phyloP scores from a whole-genome alignment of 345 rosid genomes.

The Brassica juncea region DNA sequence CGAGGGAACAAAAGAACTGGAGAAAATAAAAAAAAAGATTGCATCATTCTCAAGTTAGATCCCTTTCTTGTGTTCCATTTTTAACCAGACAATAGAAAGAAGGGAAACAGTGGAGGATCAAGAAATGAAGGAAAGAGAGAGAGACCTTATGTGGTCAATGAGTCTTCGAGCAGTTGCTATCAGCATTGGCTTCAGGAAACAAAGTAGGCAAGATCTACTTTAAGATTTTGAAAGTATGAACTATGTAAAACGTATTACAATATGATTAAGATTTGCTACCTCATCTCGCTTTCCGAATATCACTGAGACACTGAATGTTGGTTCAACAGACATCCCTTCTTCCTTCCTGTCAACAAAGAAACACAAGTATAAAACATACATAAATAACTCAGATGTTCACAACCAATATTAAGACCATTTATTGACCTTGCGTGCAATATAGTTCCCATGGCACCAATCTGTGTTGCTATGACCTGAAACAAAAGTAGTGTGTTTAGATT shows the following conservation, averaged over 20 bases:
- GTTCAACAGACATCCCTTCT: constrained; percentile 72
- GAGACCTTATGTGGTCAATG: constrained; percentile 82
- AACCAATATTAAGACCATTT: not conserved
- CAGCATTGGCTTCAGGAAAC: constrained; percentile 59
- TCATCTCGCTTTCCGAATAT: constrained; percentile 91
- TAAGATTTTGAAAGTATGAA: not conserved
- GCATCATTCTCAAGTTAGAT: not conserved
- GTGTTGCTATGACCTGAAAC: constrained; percentile 1
- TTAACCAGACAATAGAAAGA: not conserved
- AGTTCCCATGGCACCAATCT: constrained; percentile 81
- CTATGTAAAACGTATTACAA: not conserved
- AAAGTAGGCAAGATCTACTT: not conserved
- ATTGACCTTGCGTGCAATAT: not conserved
- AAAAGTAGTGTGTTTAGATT: not conserved
- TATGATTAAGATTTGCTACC: constrained; percentile 42
- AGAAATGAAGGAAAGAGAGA: constrained; percentile 4
- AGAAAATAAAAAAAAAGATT: constrained; percentile 12
- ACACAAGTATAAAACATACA: not conserved
- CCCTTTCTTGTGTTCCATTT: constrained; percentile 14
- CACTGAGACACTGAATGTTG: constrained; percentile 79
- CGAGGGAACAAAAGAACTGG: constrained; percentile 58
- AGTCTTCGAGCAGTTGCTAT: constrained; percentile 80
- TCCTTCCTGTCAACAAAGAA: constrained; percentile 65
- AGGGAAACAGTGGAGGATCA: not conserved
- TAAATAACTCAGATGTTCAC: not conserved